Evolutionary conservation across 768 basidiomycete species (phyloP), one percentile per base, ranked within the genome.

Genomic region (Tylopilus felleus): DNA sequence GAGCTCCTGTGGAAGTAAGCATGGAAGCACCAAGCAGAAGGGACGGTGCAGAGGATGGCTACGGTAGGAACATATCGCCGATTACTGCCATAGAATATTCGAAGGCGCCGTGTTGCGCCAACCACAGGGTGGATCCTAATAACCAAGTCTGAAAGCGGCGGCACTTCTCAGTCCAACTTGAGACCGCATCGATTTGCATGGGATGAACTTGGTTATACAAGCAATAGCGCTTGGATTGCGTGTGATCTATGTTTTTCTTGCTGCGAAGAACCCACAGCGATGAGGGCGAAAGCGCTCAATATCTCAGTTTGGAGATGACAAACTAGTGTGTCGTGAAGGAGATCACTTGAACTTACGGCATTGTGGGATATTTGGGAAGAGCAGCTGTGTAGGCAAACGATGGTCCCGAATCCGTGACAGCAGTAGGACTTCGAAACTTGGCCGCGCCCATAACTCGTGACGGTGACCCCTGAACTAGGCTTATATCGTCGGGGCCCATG

Each of bases 91-190:
- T 16, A 38, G 41, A 39, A 56, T 54, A 38, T 25, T 55, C 19
- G 43, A 50, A 42, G 14, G 51, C 27, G 29, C 29, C 38, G 28
- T 28, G 39, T 28, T 43, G 27, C 44, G 39, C 36, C 39, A 39
- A 58, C 59, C 55, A 61, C 62, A 64, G 65, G 65, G 56, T 57
- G 64, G 56, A 56, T 58, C 45, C 41, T 16, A 8, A 38, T 39
- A 41, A 47, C 31, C 53, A 48, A 40, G 50, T 52, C 42, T 21
- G 58, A 40, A 42, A 33, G 36, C 35, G n/a, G 25, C 27, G 10
- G 14, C 8, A 43, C 49, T 39, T 16, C 27, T 25, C 27, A 25
- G 16, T 21, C 31, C 16, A 13, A 5, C 25, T 19, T 16, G 46
- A 23, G 35, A 22, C 38, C 23, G n/a, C n/a, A 19, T n/a, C 7